Evolutionary conservation across 768 basidiomycete species (phyloP), one percentile per base, ranked within the genome.

Genomic region (Suillus plorans): DNA sequence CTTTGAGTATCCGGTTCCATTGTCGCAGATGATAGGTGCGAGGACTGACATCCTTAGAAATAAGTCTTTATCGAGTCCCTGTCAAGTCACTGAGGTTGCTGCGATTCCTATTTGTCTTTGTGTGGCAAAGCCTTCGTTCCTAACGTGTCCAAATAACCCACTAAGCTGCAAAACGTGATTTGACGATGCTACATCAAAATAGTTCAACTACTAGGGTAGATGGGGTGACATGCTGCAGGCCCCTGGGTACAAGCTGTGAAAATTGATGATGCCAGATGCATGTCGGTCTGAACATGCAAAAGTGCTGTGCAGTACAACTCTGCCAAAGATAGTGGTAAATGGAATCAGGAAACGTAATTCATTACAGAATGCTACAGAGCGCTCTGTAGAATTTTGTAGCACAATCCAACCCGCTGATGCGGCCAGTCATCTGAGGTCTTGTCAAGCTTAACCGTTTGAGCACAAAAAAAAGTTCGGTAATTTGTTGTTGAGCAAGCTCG

Each of bases 1-100:
- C 86, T 98, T 98, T 13, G 96, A 97, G 78, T 85, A 98, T 41
- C 97, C 96, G 53, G 96, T 97, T 49, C 96, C 96, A 82, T 98
- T 97, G 82, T 99, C 96, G 73, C 95, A 96, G 70, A 98, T 96
- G 74, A 99, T 94, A 65, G 96, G 95, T 7, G 95, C 91, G 66
- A 95, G 88, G 41, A 90, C 76, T 62, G 92, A 90, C 94, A 97
- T 96, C 63, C 67, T 78, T 57, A 41, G 62, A 25, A 59, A 59
- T 49, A 50, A 53, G 65, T 44, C 44, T 64, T 41, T 36, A 42
- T 57, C 49, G 63, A 63, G 67, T 64, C 62, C 64, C 58, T 62
- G 63, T 47, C 18, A 34, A 62, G 41, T 28, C 58, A 39, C 44
- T 59, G 50, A 34, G 9, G 61, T 56, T 66, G 64, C 67, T 69